Conservation (phyloP, 768 basidiomycete species). For the Kwoniella sp. region DNA sequence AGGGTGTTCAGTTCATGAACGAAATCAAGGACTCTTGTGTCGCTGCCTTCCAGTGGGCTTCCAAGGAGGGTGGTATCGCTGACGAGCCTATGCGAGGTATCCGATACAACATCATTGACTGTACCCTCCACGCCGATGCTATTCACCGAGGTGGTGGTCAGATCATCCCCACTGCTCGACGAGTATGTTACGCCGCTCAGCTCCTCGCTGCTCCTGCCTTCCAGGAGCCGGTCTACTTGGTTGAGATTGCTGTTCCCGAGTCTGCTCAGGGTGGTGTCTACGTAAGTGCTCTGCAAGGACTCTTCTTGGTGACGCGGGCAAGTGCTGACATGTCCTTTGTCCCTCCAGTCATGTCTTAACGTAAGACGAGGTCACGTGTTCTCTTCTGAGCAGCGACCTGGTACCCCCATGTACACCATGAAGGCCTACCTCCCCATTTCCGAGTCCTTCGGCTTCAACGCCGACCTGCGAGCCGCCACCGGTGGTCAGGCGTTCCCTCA, state of each 20-base stretch:
- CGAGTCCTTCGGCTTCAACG: constrained; percentile 88
- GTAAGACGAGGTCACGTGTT: constrained; percentile 98
- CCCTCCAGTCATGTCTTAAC: constrained; percentile 62
- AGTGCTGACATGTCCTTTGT: neutral
- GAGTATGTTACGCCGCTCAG: constrained; percentile 94
- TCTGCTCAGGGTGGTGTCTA: constrained; percentile 98
- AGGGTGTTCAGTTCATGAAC: constrained; percentile 98
- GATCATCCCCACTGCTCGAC: constrained; percentile 90
- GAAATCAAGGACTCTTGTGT: constrained; percentile 99
- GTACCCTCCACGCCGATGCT: constrained; percentile 95
- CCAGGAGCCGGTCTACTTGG: constrained; percentile 97
- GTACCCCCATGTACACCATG: constrained; percentile 99
- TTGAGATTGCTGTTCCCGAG: constrained; percentile 98
- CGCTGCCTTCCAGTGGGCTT: constrained; percentile 99
- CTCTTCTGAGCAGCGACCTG: constrained; percentile 92
- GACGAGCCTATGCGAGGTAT: constrained; percentile 99
- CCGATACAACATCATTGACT: constrained; percentile 93
- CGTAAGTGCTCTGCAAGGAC: constrained; percentile 45
- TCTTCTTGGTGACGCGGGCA: neutral
- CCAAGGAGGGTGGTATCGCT: constrained; percentile 93
- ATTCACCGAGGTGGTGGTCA: constrained; percentile 99
- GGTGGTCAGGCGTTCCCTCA: constrained; percentile 99
- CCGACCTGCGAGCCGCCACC: constrained; percentile 87
- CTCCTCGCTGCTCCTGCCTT: constrained; percentile 85
- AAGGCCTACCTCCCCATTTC: constrained; percentile 62